phyloP scores from a whole-genome alignment of 768 basidiomycete genomes.

The Naganishia kalamii region DNA sequence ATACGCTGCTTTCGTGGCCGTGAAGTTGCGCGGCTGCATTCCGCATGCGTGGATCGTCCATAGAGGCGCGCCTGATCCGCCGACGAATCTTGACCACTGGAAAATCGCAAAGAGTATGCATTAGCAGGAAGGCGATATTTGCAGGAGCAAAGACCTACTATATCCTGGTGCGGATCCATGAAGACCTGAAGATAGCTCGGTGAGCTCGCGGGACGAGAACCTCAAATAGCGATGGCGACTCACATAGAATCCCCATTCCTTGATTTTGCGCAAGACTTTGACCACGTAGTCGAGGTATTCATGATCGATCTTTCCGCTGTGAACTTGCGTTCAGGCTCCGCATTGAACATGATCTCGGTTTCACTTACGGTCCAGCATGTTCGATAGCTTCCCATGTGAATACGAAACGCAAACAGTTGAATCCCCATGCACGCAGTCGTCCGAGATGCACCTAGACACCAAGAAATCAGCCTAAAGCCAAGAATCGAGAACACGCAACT shows the following conservation, averaged over 20 bases:
- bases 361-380: slow-evolving; percentile 82
- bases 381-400: slow-evolving; percentile 95
- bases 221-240: slow-evolving; percentile 57
- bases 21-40: slow-evolving; percentile 76
- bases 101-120: not conserved
- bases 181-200: slow-evolving; percentile 50
- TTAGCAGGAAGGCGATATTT: not conserved
- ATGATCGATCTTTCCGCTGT: slow-evolving; percentile 52
- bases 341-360: slow-evolving; percentile 48
- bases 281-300: slow-evolving; percentile 90
- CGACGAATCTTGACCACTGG: slow-evolving; percentile 91
- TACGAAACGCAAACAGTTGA: slow-evolving; percentile 71
- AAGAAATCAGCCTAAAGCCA: not conserved
- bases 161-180: slow-evolving; percentile 94
- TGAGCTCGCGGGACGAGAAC: slow-evolving; percentile 31
- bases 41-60: slow-evolving; percentile 62
- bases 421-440: slow-evolving; percentile 87
- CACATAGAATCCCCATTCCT: slow-evolving; percentile 63
- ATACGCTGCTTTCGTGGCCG: slow-evolving; percentile 75
- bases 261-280: slow-evolving; percentile 78
- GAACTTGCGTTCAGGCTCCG: not conserved
- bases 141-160: slow-evolving; percentile 53
- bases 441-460: slow-evolving; percentile 65
- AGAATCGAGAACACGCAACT: not conserved
- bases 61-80: slow-evolving; percentile 57